Evolutionary conservation across 805 yeast species (phyloP).

Genomic region (Zygoascus flipseniorum): DNA sequence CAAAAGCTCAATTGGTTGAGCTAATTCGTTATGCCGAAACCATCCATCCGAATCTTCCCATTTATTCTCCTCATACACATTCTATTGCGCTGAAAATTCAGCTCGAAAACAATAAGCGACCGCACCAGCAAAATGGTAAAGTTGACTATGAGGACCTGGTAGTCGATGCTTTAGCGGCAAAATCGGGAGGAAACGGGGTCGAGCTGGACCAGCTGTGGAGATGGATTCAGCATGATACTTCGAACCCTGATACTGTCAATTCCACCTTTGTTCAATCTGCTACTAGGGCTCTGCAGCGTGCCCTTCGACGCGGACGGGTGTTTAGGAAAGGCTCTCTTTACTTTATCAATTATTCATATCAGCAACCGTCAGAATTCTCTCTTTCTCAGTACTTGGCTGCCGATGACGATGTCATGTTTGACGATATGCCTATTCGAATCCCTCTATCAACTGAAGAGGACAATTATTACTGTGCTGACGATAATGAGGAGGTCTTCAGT

Average conservation of each 20-base stretch:
- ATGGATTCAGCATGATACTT: conserved; percentile 22
- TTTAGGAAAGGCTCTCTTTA: conserved; percentile 24
- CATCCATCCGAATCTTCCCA: conserved; percentile 28
- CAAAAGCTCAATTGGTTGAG: conserved; percentile 33
- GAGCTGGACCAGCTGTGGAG: conserved; percentile 20
- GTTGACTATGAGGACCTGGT: conserved; percentile 28
- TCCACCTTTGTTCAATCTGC: conserved; percentile 29
- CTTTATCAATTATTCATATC: conserved; percentile 23
- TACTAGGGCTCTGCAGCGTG: conserved; percentile 31
- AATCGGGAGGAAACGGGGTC: conserved; percentile 24
- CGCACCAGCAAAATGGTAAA: conserved; percentile 11
- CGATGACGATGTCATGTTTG: conserved; percentile 30
- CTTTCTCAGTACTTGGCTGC: conserved; percentile 26
- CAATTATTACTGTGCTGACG: conserved; percentile 25
- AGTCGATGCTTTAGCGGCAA: conserved; percentile 25
- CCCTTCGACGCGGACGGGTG: conserved; percentile 28
- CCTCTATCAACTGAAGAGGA: conserved; percentile 23
- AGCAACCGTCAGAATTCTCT: conserved; percentile 27
- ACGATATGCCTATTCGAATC: conserved; percentile 25
- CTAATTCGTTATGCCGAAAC: conserved; percentile 32
- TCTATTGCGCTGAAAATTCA: conserved; percentile 27
- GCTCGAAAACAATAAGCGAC: conserved; percentile 22
- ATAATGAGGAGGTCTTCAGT: conserved; percentile 30
- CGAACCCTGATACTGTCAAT: conserved; percentile 21
- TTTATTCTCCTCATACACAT: conserved; percentile 32